phyloP scores from a whole-genome alignment of 1,139 yeast species.

The Yamadazyma dushanensis region DNA sequence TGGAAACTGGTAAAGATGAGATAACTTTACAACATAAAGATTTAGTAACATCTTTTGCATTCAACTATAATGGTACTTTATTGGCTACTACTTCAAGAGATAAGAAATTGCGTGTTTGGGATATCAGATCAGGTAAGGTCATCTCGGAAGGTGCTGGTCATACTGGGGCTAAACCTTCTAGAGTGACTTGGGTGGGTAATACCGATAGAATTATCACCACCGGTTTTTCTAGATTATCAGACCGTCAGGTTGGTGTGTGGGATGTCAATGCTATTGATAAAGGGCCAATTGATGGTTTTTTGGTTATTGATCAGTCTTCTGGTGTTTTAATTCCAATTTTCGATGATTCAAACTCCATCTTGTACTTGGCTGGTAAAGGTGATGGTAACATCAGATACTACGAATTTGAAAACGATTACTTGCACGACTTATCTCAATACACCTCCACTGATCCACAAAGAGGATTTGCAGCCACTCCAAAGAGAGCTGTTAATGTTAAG shows the following conservation, averaged over 20 bases:
- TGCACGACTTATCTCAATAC: conserved; percentile 81
- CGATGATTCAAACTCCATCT: conserved; percentile 76
- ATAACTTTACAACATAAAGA: conserved; percentile 83
- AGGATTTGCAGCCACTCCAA: conserved; percentile 90
- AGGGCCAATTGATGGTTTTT: conserved; percentile 89
- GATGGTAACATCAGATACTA: conserved; percentile 95
- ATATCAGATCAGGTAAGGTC: conserved; percentile 70
- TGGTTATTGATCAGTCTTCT: conserved; percentile 83
- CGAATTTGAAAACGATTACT: conserved; percentile 80
- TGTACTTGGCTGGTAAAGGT: conserved; percentile 95
- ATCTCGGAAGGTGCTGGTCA: conserved; percentile 88
- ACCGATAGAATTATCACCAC: conserved; percentile 85
- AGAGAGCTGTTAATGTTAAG: conserved; percentile 70
- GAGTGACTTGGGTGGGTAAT: conserved; percentile 89
- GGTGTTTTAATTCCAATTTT: conserved; percentile 91
- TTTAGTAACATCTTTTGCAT: conserved; percentile 84
- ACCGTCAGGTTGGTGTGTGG: conserved; percentile 96
- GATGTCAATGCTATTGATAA: conserved; percentile 67
- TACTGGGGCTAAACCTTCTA: conserved; percentile 85
- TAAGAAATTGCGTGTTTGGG: conserved; percentile 89
- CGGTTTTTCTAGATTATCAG: conserved; percentile 92
- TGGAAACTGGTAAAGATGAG: conserved; percentile 69
- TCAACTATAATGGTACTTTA: conserved; percentile 84
- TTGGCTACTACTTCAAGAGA: conserved; percentile 93
- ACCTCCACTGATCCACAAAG: conserved; percentile 92